Base-by-base conservation (phyloP, 164 flowering plant genomes). In the Liquidambar formosana region DNA sequence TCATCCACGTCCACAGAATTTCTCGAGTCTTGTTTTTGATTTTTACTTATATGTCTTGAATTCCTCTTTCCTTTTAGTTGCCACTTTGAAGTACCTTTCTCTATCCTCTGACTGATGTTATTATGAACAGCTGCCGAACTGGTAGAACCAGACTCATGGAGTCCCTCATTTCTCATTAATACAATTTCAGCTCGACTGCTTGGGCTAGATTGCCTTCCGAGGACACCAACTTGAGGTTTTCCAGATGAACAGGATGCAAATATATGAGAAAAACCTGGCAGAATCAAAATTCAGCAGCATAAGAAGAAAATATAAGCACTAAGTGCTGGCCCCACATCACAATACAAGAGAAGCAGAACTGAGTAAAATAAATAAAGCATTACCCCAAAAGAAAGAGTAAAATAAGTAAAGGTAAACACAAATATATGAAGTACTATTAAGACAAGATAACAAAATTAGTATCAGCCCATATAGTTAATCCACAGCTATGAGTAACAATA, bases 11-110 rank as follows among this genome's bases (percentile, higher is more conserved):
- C 82, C 33, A 47, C 69, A 67, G 43, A 66, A 64, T 76, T 77
- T 67, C 74, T 70, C 13, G 75, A 67, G 57, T 71, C 77, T 22
- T 67, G 76, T 64, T 67, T 74, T 68, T 74, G 78, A 44, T 59
- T 75, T 71, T 75, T 84, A 68, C 78, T 74, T 5, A 48, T 66
- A 52, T 72, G 78, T 68, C 90, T 83, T 19, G 84, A 80, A n/a
- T 88, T 88, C 76, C 93, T 83, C 82, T 87, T 88, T 67, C 92
- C 86, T 81, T 89, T 89, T 57, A 57, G 73, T 72, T 86, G 92
- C 95, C 95, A 85, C 82, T 82, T 79, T 54, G 97, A 88, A 65
- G 83, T 67, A 74, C 79, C 81, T 74, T 84, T 80, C 65, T 83
- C 87, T 26, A 77, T 67, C 64, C 70, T 76, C 25, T 63, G 74